Percentiles rank a stretch among this genome's conserved stretches.
Evolutionary conservation across 2,329 filamentous ascomycete genomes (phyloP).

Genomic region (Acarospora socialis): DNA sequence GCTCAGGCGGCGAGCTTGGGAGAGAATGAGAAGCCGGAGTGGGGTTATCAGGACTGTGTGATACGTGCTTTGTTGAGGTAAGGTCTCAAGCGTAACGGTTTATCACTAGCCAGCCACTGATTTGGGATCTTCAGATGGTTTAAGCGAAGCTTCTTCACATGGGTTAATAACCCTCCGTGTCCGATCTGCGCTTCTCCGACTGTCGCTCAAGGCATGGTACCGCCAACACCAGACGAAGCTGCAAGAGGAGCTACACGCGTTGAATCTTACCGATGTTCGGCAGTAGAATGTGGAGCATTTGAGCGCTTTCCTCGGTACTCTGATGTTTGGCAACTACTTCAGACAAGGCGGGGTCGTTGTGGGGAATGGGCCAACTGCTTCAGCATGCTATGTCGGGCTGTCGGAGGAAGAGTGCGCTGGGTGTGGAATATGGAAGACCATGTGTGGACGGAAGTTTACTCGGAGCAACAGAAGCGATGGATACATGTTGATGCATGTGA

Average conservation of each 20-base stretch:
- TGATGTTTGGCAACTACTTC: slow-evolving; percentile 82
- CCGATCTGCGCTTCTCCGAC: slow-evolving; percentile 70
- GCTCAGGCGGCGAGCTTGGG: slow-evolving; percentile 82
- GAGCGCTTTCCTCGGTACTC: slow-evolving; percentile 91
- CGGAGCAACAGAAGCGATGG: slow-evolving; percentile 84
- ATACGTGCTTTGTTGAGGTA: slow-evolving; percentile 74
- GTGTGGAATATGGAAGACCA: slow-evolving; percentile 97
- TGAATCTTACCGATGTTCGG: slow-evolving; percentile 80
- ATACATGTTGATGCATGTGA: slow-evolving; percentile 94
- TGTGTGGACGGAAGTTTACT: slow-evolving; percentile 96
- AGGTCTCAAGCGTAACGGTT: slow-evolving; percentile 20
- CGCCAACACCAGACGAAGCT: slow-evolving; percentile 75
- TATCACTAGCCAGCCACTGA: slow-evolving; percentile 11
- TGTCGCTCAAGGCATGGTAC: slow-evolving; percentile 66
- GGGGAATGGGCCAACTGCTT: slow-evolving; percentile 99
- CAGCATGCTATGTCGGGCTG: slow-evolving; percentile 89
- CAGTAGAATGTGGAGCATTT: slow-evolving; percentile 56
- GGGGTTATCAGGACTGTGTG: slow-evolving; percentile 97
- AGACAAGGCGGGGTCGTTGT: slow-evolving; percentile 71
- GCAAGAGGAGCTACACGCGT: slow-evolving; percentile 77
- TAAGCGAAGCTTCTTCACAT: slow-evolving; percentile 85
- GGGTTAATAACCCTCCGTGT: slow-evolving; percentile 91
- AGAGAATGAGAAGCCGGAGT: slow-evolving; percentile 64
- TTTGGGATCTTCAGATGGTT: slow-evolving; percentile 57
- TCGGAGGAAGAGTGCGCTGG: slow-evolving; percentile 85